Percentiles rank a stretch among this genome's conserved stretches.
These are phyloP conservation scores for Leavenworthia alabamica DNA, from an alignment of 345 rosid genomes.

Conservation along the genomic window DNA sequence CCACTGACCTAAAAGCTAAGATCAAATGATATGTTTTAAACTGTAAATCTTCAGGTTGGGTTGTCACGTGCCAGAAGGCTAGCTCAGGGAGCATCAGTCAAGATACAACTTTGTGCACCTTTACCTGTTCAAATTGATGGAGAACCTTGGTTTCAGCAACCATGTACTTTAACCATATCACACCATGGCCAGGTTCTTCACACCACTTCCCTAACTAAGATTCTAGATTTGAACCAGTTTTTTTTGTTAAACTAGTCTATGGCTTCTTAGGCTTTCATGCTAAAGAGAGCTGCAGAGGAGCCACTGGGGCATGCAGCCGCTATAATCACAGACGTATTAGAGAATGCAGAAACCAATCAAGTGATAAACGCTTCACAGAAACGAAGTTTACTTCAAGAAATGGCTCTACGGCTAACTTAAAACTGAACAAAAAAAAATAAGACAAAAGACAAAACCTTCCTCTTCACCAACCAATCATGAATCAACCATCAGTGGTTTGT, in stretches of 20 bases:
- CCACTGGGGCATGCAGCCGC: slow-evolving; percentile 97
- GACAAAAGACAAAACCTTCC: slow-evolving; percentile 5
- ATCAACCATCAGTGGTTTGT: slow-evolving; percentile 19
- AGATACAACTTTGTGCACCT: slow-evolving; percentile 72
- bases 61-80: slow-evolving; percentile 90
- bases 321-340: slow-evolving; percentile 80
- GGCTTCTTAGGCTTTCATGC: slow-evolving; percentile 76
- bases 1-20: neutral
- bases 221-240: neutral
- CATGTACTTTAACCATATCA: slow-evolving; percentile 65
- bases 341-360: slow-evolving; percentile 78
- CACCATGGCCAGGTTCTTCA: slow-evolving; percentile 85
- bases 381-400: slow-evolving; percentile 89
- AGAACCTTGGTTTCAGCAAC: slow-evolving; percentile 91
- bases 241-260: neutral
- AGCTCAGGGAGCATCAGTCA: slow-evolving; percentile 90
- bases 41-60: slow-evolving; percentile 52
- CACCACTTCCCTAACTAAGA: neutral
- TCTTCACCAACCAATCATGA: too few relatives aligned
- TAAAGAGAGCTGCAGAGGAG: slow-evolving; percentile 80
- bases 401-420: slow-evolving; percentile 81
- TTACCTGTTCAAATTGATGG: slow-evolving; percentile 94
- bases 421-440: neutral
- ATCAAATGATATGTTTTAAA: neutral
- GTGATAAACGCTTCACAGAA: slow-evolving; percentile 84